Evolutionary conservation across 768 basidiomycete species (phyloP).

Genomic region (Pleurotus djamor): DNA sequence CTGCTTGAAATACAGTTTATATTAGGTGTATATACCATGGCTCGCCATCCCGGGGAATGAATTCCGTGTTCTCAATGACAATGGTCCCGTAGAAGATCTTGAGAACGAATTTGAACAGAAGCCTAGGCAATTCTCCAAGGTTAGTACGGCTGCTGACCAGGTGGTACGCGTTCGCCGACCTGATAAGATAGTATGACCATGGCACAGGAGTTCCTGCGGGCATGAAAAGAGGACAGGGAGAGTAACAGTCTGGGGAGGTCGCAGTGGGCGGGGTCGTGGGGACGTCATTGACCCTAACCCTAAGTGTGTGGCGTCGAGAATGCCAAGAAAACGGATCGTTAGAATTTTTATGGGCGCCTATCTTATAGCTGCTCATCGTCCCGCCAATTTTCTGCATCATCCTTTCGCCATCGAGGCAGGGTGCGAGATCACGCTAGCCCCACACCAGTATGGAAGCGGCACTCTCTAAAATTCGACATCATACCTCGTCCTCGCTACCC

Average conservation of each 20-base stretch:
- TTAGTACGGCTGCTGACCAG: not conserved
- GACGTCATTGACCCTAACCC: no score
- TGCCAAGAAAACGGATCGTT: not conserved
- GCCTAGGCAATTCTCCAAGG: constrained; percentile 27
- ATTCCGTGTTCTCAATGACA: constrained; percentile 74
- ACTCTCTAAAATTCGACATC: constrained; percentile 83
- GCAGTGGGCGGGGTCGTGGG: no score
- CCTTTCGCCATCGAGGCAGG: no score
- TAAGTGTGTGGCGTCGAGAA: not conserved
- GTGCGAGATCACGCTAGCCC: not conserved
- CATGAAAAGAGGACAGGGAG: not conserved
- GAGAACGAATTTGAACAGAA: constrained; percentile 79
- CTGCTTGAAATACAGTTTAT: not conserved
- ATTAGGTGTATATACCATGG: constrained; percentile 55
- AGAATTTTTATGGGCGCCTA: not conserved
- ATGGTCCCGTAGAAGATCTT: constrained; percentile 91
- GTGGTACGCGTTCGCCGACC: constrained; percentile 32
- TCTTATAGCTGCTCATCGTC: not conserved
- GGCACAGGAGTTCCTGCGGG: constrained; percentile 37
- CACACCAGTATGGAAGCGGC: constrained; percentile 53
- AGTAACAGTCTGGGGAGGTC: not conserved
- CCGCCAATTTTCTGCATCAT: no score
- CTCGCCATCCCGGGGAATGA: constrained; percentile 68
- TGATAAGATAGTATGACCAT: constrained; percentile 69
- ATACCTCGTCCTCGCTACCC: constrained; percentile 74